A percentile compares a stretch with the other conserved stretches of the same genome.
Conservation (phyloP, 768 basidiomycete species). For the Hygrophorus russula region DNA sequence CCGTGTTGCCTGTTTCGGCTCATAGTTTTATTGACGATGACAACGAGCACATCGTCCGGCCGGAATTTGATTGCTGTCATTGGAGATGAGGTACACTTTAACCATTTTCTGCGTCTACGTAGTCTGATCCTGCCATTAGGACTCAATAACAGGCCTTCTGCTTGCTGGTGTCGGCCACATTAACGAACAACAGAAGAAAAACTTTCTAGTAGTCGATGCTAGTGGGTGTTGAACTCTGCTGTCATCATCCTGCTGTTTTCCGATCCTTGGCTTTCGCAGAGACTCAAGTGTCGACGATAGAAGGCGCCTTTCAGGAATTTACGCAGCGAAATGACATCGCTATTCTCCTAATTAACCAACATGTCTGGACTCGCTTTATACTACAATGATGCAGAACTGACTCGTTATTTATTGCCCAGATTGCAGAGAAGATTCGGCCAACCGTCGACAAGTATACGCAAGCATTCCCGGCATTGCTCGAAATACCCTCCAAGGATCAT, state of each 20-base stretch:
- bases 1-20: not conserved
- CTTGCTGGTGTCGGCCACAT: slow-evolving; percentile 93
- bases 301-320: slow-evolving; percentile 88
- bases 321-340: slow-evolving; percentile 93
- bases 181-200: slow-evolving; percentile 87
- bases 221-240: slow-evolving; percentile 47
- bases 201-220: slow-evolving; percentile 89
- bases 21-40: slow-evolving; percentile 23
- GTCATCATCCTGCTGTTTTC: not conserved
- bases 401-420: slow-evolving; percentile 31
- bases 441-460: slow-evolving; percentile 92
- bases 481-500: slow-evolving; percentile 98
- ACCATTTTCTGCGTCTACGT: not conserved
- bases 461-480: slow-evolving; percentile 91
- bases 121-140: slow-evolving; percentile 35
- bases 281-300: slow-evolving; percentile 84
- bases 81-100: slow-evolving; percentile 75
- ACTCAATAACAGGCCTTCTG: slow-evolving; percentile 92
- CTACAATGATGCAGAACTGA: not conserved
- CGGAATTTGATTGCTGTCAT: slow-evolving; percentile 89
- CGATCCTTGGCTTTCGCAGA: slow-evolving; percentile 34
- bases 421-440: slow-evolving; percentile 95
- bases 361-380: slow-evolving; percentile 43
- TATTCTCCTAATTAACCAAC: slow-evolving; percentile 96
- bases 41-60: slow-evolving; percentile 50